These are phyloP conservation scores for Ophiocordyceps unilateralis DNA, from an alignment of 2,329 filamentous ascomycete genomes.

Conservation along the genomic window DNA sequence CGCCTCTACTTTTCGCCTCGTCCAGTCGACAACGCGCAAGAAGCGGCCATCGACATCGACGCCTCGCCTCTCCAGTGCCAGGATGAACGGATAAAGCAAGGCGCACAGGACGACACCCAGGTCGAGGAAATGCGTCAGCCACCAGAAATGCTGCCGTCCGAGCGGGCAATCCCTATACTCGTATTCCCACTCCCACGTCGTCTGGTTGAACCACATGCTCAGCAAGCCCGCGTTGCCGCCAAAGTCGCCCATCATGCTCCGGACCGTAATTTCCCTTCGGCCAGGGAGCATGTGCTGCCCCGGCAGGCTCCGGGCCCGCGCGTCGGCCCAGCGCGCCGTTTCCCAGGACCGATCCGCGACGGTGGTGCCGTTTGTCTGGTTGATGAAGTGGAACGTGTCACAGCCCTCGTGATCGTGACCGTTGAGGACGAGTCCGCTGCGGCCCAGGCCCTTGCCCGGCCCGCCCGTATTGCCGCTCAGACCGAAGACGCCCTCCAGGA, in stretches of 20 bases:
- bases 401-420: conserved; percentile 95
- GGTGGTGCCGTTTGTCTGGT: conserved; percentile 33
- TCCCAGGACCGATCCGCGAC: conserved; percentile 30
- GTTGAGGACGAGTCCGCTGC: conserved; percentile 66
- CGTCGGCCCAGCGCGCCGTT: conserved; percentile 28
- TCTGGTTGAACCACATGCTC: conserved; percentile 73
- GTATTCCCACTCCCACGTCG: conserved; percentile 58
- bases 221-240: conserved; percentile 82
- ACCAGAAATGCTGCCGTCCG: conserved; percentile 87
- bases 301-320: conserved; percentile 21
- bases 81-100: conserved; percentile 9
- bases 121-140: conserved; percentile 67
- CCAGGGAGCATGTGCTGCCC: conserved; percentile 34
- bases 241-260: conserved; percentile 97
- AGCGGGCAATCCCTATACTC: conserved; percentile 65
- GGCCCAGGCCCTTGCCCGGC: conserved; percentile 43
- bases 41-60: conserved; percentile 17
- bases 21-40: conserved; percentile 6
- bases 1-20: conserved; percentile 3
- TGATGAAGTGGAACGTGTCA: conserved; percentile 70
- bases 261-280: conserved; percentile 76
- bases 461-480: conserved; percentile 46
- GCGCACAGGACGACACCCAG: conserved; percentile 24
- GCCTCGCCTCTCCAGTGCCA: conserved; percentile 11
- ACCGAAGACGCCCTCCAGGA: conserved; percentile 75